Evolutionary conservation across 2,329 filamentous ascomycete genomes (phyloP), one percentile per base, ranked within the genome.

Genomic region (Didymosphaeria variabile): DNA sequence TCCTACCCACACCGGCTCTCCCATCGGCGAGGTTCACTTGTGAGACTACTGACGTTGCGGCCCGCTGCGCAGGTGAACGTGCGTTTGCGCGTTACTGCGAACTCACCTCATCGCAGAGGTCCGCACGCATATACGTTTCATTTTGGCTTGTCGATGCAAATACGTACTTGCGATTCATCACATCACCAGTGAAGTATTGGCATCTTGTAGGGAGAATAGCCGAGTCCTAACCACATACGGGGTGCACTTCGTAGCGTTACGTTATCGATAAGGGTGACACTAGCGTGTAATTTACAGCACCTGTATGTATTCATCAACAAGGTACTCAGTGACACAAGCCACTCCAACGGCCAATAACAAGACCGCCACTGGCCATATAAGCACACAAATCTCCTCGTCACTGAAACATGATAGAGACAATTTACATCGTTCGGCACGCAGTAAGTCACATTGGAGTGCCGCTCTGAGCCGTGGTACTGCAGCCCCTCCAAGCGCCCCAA

Each of bases 341-440:
- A 31, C 38, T 7, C 15, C 38, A 40, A 32, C 32, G 6, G 29
- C 21, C 38, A 55, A n/a, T 31, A 29, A 12, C 26, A 32, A 15
- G 6, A 54, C 32, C 52, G 8, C 23, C 17, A 34, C 26, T 19
- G 2, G 23, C 32, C 51, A 26, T 36, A 36, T 10, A 36, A n/a
- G 26, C 29, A n/a, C 15, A 26, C 19, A 36, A 55, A 3, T 2
- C 29, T 38, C 38, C 9, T 26, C 40, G 40, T 19, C 40, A 46
- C 26, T 46, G 19, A 42, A 71, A 49, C 36, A 78, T 78, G 75
- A 73, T 85, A 60, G 81, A 85, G 69, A 76, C 76, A 13, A 81
- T 85, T 60, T 84, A 84, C 69, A 76, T 84, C 55, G 79, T 83
- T 29, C 74, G 83, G 53, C 83, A 85, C 69, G 83, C 81, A 32